Evolutionary conservation across 2,329 filamentous ascomycete genomes (phyloP).

Genomic region (Ceratocystiopsis brevicomis): DNA sequence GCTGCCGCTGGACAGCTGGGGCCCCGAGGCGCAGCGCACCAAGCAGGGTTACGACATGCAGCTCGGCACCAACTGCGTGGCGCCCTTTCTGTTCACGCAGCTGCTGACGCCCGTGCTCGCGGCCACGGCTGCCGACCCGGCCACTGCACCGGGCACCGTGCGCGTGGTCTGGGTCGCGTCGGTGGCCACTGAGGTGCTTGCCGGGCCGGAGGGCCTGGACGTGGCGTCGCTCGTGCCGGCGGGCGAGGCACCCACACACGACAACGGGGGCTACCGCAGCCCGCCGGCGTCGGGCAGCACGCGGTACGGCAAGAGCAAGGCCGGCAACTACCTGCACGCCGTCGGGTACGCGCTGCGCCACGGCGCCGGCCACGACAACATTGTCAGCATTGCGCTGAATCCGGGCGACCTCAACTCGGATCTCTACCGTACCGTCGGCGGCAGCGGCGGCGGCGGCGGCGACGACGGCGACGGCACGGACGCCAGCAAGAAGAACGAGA

Average conservation of each 20-base stretch:
- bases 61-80: conserved; percentile 10
- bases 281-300: not conserved
- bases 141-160: conserved; percentile 1
- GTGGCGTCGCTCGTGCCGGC: not conserved
- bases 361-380: conserved; percentile 7
- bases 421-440: conserved; percentile 7
- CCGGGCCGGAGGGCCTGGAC: conserved; percentile 6
- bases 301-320: conserved; percentile 12
- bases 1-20: not conserved
- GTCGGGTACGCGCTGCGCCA: conserved; percentile 11
- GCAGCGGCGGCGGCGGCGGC: too few species aligned
- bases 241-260: not conserved
- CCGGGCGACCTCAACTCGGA: conserved; percentile 14
- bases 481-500: not conserved
- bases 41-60: conserved; percentile 25
- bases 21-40: conserved; percentile 13
- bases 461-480: too few species aligned
- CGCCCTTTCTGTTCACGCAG: conserved; percentile 10
- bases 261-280: conserved; percentile 8
- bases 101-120: conserved; percentile 11
- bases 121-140: conserved; percentile 6
- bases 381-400: conserved; percentile 13
- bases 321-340: conserved; percentile 10
- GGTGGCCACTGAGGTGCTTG: conserved; percentile 4
- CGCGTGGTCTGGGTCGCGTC: conserved; percentile 13